Percentiles rank a stretch among this genome's conserved stretches.
These are phyloP conservation scores for Herpetomonas muscarum DNA, from an alignment of 208 protist species.

Conservation along the genomic window DNA sequence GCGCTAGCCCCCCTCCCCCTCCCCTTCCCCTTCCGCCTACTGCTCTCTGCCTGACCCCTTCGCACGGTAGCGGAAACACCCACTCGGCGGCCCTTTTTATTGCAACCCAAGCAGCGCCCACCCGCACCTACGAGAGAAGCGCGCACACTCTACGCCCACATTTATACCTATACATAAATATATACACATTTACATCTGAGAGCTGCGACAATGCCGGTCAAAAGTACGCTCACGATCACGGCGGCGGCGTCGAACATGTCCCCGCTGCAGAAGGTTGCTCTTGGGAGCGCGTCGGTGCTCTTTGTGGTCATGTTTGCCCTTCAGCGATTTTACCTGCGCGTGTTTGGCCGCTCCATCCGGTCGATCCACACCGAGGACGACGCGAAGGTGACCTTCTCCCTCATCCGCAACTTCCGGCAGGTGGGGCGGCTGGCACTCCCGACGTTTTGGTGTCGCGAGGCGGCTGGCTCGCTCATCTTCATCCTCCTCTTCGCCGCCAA, in stretches of 20 bases:
- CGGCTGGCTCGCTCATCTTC: constrained; percentile 56
- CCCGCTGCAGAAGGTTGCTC: constrained; percentile 1
- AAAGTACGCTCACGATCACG: background rate
- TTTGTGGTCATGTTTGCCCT: constrained; percentile 26
- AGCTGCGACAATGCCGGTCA: constrained; percentile 2
- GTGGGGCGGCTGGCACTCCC: constrained; percentile 62
- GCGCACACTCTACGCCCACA: background rate
- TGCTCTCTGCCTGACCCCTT: too few species aligned
- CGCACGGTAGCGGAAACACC: too few species aligned
- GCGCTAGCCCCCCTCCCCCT: background rate
- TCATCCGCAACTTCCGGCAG: constrained; percentile 60
- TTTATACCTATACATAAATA: constrained; percentile 4
- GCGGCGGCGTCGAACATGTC: background rate
- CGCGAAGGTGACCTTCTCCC: constrained; percentile 34
- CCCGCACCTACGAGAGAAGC: background rate
- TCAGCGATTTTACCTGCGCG: constrained; percentile 47
- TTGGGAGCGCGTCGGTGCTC: constrained; percentile 9
- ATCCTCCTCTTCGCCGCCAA: constrained; percentile 79
- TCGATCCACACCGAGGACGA: constrained; percentile 63
- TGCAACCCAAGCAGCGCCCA: too few species aligned
- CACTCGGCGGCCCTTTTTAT: too few species aligned
- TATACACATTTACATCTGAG: background rate
- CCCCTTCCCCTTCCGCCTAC: background rate
- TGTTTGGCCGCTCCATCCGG: constrained; percentile 28
- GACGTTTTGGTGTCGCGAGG: constrained; percentile 68